phyloP scores from a whole-genome alignment of 495 filamentous ascomycete genomes.

The Durotheca rogersii region DNA sequence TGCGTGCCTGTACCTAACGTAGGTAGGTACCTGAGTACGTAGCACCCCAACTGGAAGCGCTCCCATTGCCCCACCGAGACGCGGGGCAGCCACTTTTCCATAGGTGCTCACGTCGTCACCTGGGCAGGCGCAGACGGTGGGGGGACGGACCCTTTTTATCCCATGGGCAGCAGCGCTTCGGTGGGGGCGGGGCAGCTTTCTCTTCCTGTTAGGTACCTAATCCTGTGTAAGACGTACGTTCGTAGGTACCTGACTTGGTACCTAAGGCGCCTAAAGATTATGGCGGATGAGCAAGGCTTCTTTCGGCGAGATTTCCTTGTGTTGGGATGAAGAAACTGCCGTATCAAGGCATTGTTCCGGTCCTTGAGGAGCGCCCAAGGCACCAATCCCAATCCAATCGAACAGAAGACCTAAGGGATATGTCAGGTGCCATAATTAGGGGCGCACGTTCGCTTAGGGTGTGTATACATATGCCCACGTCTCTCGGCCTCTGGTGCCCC shows the following conservation, averaged over 20 bases:
- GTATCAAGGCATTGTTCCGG: too few species aligned
- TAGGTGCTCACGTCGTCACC: slow-evolving; percentile 5
- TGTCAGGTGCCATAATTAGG: not conserved
- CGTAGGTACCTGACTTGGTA: too few species aligned
- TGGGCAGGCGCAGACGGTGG: slow-evolving; percentile 6
- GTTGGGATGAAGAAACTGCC: too few species aligned
- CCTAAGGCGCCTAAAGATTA: too few species aligned
- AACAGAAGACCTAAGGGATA: too few species aligned
- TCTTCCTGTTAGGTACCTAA: not conserved
- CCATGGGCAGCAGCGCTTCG: too few species aligned
- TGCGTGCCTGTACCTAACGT: too few species aligned
- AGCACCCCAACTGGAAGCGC: too few species aligned
- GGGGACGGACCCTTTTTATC: slow-evolving; percentile 10
- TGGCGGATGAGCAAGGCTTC: too few species aligned
- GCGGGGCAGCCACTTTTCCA: slow-evolving; percentile 22
- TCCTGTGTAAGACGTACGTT: not conserved
- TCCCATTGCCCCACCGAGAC: slow-evolving; percentile 17
- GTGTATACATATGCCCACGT: not conserved
- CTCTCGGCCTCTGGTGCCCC: too few species aligned
- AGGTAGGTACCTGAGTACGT: too few species aligned
- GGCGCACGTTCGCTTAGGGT: not conserved
- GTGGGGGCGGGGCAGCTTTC: slow-evolving; percentile 25
- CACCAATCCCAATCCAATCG: not conserved
- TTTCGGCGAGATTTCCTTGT: too few species aligned
- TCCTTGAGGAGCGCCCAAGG: not conserved